These are phyloP conservation scores for Penicillium griseofulvum DNA, from an alignment of 2,329 filamentous ascomycete species.

Conservation along the genomic window DNA sequence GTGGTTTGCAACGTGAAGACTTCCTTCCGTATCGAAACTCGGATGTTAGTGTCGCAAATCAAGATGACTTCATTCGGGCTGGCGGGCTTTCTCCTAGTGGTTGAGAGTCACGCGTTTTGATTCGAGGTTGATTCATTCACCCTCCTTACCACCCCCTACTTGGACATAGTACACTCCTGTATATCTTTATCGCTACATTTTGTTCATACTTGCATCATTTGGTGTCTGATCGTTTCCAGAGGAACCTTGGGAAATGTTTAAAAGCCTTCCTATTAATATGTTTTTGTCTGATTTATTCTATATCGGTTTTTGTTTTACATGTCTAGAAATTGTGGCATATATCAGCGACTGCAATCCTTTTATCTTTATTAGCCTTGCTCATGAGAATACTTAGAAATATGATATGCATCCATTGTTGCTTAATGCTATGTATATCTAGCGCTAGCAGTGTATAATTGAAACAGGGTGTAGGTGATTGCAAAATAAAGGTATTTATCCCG, in stretches of 20 bases:
- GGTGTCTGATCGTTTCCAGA: slow-evolving; percentile 2
- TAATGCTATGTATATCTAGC: background rate
- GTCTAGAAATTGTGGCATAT: slow-evolving; percentile 1
- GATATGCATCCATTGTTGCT: slow-evolving; percentile 1
- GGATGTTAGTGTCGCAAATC: slow-evolving; percentile 37
- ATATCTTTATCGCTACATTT: background rate
- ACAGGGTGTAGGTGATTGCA: background rate
- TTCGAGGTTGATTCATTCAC: background rate
- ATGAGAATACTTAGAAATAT: background rate
- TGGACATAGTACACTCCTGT: slow-evolving; percentile 7
- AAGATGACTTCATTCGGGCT: slow-evolving; percentile 35
- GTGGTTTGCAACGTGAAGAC: slow-evolving; percentile 35
- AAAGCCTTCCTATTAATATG: background rate
- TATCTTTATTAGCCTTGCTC: background rate
- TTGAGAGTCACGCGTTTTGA: background rate
- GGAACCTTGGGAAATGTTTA: background rate
- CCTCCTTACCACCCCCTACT: background rate
- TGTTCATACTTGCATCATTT: slow-evolving; percentile 7
- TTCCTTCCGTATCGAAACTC: slow-evolving; percentile 38
- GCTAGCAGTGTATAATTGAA: background rate
- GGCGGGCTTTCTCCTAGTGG: slow-evolving; percentile 16
- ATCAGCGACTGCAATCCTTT: background rate
- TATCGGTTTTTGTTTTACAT: background rate
- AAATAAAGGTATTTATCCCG: background rate
- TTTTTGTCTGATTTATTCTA: background rate